Conservation (phyloP, 768 basidiomycete genomes). For the Austroboletus eburneus region DNA sequence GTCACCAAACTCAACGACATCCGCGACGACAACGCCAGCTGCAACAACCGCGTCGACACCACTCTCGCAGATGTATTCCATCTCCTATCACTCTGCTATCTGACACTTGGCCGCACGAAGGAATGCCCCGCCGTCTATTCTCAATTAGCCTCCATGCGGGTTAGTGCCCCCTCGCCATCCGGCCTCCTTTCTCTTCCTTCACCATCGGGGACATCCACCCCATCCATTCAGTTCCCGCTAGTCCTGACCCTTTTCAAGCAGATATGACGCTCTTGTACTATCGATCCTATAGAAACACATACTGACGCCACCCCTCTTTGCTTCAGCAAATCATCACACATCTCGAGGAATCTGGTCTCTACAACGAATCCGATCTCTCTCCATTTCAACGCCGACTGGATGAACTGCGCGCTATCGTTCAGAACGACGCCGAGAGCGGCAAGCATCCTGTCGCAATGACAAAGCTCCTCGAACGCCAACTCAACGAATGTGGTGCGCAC, state of each 20-base stretch:
- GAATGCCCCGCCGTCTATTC: constrained; percentile 95
- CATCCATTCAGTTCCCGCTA: constrained; percentile 13
- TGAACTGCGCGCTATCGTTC: constrained; percentile 83
- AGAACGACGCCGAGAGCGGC: constrained; percentile 72
- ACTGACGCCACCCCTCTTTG: constrained; percentile 23
- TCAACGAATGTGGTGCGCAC: constrained; percentile 84
- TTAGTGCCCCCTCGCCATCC: constrained; percentile 42
- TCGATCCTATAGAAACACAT: constrained; percentile 16
- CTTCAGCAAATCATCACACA: constrained; percentile 88
- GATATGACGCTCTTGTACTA: constrained; percentile 18
- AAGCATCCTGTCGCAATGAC: constrained; percentile 86
- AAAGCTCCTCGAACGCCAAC: constrained; percentile 83
- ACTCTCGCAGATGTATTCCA: constrained; percentile 95
- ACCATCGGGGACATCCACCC: constrained; percentile 2
- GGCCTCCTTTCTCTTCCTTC: constrained; percentile 5
- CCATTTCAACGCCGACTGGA: constrained; percentile 82
- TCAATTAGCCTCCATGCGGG: constrained; percentile 93
- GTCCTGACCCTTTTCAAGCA: constrained; percentile 24
- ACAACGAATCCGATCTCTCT: constrained; percentile 85
- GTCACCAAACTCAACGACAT: constrained; percentile 92
- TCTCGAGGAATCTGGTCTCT: constrained; percentile 93
- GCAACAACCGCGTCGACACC: constrained; percentile 91
- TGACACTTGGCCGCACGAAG: constrained; percentile 94
- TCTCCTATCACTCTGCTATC: constrained; percentile 92
- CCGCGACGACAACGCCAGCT: constrained; percentile 67